Base-by-base conservation (phyloP, 768 basidiomycete species). In the Zangia roseola region DNA sequence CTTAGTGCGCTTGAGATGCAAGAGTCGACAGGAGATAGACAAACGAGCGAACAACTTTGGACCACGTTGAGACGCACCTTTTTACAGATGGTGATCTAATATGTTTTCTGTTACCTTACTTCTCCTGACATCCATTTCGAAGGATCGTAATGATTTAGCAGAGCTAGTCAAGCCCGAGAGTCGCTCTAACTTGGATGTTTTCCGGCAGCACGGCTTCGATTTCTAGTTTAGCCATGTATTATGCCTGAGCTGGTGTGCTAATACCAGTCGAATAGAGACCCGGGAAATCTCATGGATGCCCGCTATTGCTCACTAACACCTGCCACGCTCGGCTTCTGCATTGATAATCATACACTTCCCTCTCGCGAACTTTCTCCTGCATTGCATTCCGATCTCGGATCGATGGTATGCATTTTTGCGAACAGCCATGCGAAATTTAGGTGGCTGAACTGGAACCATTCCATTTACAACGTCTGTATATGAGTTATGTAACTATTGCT, bases 21-120 rank as follows among this genome's bases (percentile, higher is more conserved):
- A 58, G 84, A 88, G 58, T 70, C 81, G 9, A 79, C 79, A 2
- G 81, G 57, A n/a, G 63, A 73, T 50, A 83, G 76, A 48, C 84
- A 82, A 60, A 88, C 84, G 40, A 92, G 88, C 51, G 82, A 87
- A 47, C 88, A 92, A 55, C 73, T 98, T 26, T 97, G 94, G 97
- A 78, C 81, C 45, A 97, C 95, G 25, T 77, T 99, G 21, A 79
- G 89, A 50, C 80, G 93, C 36, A 82, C 89, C 10, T 81, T 98
- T 56, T 61, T 83, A 35, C 76, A 83, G 28, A 87, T 97, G 93
- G 93, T 91, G 30, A 36, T 50, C 17, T 40, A 28, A 38, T 6
- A 39, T 13, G 4, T 36, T 21, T 9, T 10, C 4, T 2, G 9
- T 35, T 5, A 35, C 10, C 0, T 14, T 16, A 24, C 26, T 43